phyloP scores from a whole-genome alignment of 73 alveolate species.

The Paramecium primaurelia region DNA sequence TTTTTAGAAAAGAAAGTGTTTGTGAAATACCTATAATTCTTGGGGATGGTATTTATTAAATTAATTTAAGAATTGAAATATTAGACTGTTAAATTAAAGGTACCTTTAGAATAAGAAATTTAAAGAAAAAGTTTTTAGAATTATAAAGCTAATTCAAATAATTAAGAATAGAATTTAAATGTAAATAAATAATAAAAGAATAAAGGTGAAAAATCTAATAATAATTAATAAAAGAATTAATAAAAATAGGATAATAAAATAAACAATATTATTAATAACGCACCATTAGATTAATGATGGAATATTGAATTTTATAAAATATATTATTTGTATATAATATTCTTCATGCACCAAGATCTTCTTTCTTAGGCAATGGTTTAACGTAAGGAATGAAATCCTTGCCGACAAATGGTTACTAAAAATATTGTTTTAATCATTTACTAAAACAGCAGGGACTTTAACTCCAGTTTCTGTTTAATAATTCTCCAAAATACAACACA shows the following conservation, averaged over 20 bases:
- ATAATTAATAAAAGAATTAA: background rate
- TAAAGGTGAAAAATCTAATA: background rate
- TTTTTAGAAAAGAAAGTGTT: background rate
- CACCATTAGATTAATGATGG: background rate
- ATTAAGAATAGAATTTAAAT: background rate
- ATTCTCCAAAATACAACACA: constrained; percentile 98
- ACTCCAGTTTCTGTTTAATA: constrained; percentile 96
- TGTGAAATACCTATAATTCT: constrained; percentile 19
- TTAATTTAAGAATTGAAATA: background rate
- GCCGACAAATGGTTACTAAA: constrained; percentile 55
- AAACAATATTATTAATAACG: background rate
- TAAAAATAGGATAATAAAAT: background rate
- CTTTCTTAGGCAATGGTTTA: constrained; percentile 56
- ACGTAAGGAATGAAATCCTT: constrained; percentile 58
- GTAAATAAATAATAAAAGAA: background rate
- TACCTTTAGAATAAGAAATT: background rate
- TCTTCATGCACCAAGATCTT: background rate
- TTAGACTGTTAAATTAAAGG: background rate
- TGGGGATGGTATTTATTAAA: background rate
- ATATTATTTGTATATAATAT: background rate
- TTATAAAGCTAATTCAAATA: background rate
- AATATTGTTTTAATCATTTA: background rate
- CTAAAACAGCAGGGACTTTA: constrained; percentile 90
- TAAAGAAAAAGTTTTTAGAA: background rate
- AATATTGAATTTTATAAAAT: background rate